Base-by-base conservation (phyloP, 208 protist species). In the Crithidia expoeki region DNA sequence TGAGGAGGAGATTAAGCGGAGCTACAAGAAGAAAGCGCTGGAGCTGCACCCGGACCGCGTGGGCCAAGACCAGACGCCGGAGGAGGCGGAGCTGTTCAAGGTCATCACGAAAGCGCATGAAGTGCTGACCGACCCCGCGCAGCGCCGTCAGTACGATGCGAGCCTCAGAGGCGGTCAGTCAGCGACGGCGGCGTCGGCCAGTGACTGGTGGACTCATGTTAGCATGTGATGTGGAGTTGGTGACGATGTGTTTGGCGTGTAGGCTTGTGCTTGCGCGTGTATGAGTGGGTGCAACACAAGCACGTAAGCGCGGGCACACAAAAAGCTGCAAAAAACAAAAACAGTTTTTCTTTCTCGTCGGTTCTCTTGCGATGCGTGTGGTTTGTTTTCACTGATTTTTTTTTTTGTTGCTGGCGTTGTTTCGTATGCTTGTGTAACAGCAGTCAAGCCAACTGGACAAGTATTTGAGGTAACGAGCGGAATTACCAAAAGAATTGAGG, bases 11-110 rank as follows among this genome's bases (percentile, higher is more conserved):
- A 96, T 97, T 59, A 71, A 70, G 49, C 81, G 80, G 23, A 68
- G 62, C 60, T 97, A 95, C 80, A 94, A 93, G 76, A 76, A 82
- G 70, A 94, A 94, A 71, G 86, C 90, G 50, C 79, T 97, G 21
- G 79, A 94, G 74, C 80, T 95, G 55, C 93, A 97, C 65, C 93
- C 93, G 10, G 93, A 97, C 71, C 68, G 81, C 30, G 86, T 83
- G 7, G 88, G 85, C 14, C 58, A 77, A 2, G 62, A 69, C 23
- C 87, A 94, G 62, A 91, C 83, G 19, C 60, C 77, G 38, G 90
- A 97, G 55, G 92, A 97, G 78, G 81, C 83, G 51, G 88, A 94
- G 65, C 73, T 95, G 28, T 97, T 97, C 67, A 94, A 95, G 72
- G 72, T 90, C 27, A 92, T 97, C 74, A 97, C 92, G 11, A 94